Conservation (phyloP, 768 basidiomycete genomes). For the Trichaptum fuscoviolaceum region DNA sequence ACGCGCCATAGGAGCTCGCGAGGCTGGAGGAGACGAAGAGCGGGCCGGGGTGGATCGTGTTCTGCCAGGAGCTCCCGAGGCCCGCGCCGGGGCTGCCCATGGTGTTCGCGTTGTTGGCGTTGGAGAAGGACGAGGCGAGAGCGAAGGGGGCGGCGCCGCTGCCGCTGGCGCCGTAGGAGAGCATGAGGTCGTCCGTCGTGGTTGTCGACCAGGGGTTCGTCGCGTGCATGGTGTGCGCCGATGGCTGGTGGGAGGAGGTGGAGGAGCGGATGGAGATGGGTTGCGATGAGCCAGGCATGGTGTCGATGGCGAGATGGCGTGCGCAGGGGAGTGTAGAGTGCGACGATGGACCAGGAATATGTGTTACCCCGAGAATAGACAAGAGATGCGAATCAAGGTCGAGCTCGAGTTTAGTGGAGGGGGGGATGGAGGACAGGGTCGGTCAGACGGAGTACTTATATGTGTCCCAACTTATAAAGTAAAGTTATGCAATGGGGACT, state of each 20-base stretch:
- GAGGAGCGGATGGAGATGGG: constrained; percentile 38
- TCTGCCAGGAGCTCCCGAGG: not conserved
- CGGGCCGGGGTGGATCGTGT: constrained; percentile 34
- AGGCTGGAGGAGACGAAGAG: constrained; percentile 67
- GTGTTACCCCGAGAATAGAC: too few species aligned
- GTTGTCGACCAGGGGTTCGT: not conserved
- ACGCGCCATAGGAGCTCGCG: constrained; percentile 43
- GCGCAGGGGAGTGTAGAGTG: too few species aligned
- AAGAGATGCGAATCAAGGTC: too few species aligned
- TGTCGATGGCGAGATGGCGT: not conserved
- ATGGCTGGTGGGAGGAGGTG: constrained; percentile 14
- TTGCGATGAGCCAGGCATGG: constrained; percentile 35
- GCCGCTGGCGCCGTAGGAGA: too few species aligned
- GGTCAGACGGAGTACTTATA: too few species aligned
- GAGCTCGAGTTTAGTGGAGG: too few species aligned
- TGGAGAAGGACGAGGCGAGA: not conserved
- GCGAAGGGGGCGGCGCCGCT: constrained; percentile 13
- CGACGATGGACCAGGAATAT: too few species aligned
- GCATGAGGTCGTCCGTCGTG: constrained; percentile 33
- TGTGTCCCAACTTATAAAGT: too few species aligned
- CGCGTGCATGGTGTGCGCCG: not conserved
- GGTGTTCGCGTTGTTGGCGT: not conserved
- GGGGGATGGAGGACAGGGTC: too few species aligned
- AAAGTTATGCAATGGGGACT: too few species aligned
- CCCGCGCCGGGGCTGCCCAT: too few species aligned